Conservation (phyloP, 2,329 filamentous ascomycete species). For the Didymella exigua region DNA sequence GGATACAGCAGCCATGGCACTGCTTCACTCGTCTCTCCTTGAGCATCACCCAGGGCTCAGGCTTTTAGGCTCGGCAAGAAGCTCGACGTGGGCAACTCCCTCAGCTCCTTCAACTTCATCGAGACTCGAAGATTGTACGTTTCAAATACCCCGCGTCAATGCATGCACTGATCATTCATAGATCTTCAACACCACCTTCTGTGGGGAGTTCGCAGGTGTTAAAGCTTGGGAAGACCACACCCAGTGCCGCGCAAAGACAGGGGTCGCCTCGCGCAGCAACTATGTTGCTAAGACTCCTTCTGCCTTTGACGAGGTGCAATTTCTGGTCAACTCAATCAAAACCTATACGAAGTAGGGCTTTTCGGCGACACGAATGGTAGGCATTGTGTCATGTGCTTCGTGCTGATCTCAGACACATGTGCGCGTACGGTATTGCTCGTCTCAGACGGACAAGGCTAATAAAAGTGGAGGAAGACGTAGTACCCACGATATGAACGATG, state of each 20-base stretch:
- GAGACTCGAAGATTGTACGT: no score
- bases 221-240: slow-evolving; percentile 57
- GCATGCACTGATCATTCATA: not conserved
- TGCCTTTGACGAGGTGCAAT: slow-evolving; percentile 31
- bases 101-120: slow-evolving; percentile 26
- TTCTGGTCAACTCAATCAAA: slow-evolving; percentile 24
- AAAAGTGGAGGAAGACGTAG: not conserved
- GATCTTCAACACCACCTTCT: slow-evolving; percentile 57
- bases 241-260: slow-evolving; percentile 24
- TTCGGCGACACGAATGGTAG: not conserved
- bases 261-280: slow-evolving; percentile 53
- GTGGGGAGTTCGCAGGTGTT: slow-evolving; percentile 42
- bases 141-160: no score
- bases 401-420: not conserved
- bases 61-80: slow-evolving; percentile 24
- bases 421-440: not conserved
- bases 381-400: no score
- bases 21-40: not conserved
- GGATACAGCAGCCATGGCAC: not conserved
- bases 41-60: not conserved
- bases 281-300: slow-evolving; percentile 28
- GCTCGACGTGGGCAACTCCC: slow-evolving; percentile 29
- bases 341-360: slow-evolving; percentile 6
- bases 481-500: not conserved
- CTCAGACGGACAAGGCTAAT: not conserved